Evolutionary conservation across 2,329 filamentous ascomycete genomes (phyloP), one percentile per base, ranked within the genome.

Genomic region (Penicillium sp.): DNA sequence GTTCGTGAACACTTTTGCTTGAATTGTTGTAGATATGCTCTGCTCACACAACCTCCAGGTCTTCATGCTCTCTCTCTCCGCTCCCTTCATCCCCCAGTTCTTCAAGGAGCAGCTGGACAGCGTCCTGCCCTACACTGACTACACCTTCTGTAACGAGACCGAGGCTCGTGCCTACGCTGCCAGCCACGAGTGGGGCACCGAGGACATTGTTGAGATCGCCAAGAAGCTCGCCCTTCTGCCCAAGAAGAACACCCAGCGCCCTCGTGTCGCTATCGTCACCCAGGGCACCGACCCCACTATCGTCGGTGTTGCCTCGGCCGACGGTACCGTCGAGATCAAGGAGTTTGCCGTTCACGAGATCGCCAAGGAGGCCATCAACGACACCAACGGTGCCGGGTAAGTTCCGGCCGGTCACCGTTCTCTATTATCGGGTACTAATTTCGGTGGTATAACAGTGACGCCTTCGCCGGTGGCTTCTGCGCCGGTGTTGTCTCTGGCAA

Each of bases 61-160:
- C 63, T 96, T 98, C 78, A 87, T 93, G 70, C 88, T 99, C 69
- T 96, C 92, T 69, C 87, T 99, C 62, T 95, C 92, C 54, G 95
- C 95, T 7, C 95, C 95, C 61, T 99, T 99, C 84, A 96, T 99
- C 73, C 83, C 90, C 41, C 90, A 96, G 76, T 96, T 97, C 86
- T 99, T 98, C 89, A 97, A 97, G 84, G 93, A 97, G 52, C 90
- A 88, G 66, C 86, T 99, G 50, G 92, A 96, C 79, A 88, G 88
- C 71, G 89, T 90, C 56, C 84, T 92, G 55, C 90, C 90, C 34
- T 97, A 96, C 86, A 96, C 92, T 84, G 93, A 98, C 82, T 96
- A 94, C 80, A 84, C 98, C 63, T 90, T 99, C 76, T 94, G 93
- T 74, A 99, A 99, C 82, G 95, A 99, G 87, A 90, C 91, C 67